Conservation (phyloP, 768 basidiomycete species). For the Asterophora parasitica region DNA sequence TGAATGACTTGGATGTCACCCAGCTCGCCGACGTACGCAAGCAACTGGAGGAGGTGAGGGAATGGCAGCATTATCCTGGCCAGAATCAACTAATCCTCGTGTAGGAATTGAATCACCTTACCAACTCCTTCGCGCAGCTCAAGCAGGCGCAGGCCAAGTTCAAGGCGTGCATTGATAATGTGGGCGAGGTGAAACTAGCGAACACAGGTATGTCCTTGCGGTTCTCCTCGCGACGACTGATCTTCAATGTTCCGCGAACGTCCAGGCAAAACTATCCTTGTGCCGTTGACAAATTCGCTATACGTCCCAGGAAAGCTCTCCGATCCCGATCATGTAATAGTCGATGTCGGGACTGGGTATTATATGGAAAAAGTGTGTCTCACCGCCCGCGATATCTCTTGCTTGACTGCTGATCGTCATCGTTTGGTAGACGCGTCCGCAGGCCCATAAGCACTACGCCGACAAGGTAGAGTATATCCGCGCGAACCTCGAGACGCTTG, state of each 20-base stretch:
- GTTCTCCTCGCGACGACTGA: background rate
- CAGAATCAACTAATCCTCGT: background rate
- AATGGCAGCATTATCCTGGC: background rate
- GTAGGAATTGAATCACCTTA: conserved; percentile 90
- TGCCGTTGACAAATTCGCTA: conserved; percentile 90
- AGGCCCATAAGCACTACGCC: conserved; percentile 80
- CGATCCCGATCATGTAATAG: conserved; percentile 81
- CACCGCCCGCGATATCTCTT: background rate
- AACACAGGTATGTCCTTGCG: conserved; percentile 48
- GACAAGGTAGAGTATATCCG: conserved; percentile 79
- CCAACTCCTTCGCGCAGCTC: conserved; percentile 87
- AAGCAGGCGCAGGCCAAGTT: conserved; percentile 94
- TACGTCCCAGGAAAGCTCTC: conserved; percentile 90
- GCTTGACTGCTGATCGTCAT: background rate
- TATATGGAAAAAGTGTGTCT: conserved; percentile 83
- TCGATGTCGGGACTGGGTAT: conserved; percentile 96
- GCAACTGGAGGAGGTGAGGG: conserved; percentile 86
- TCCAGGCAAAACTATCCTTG: conserved; percentile 81
- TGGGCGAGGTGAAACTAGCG: conserved; percentile 64
- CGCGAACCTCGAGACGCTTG: conserved; percentile 78
- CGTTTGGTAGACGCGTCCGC: conserved; percentile 62
- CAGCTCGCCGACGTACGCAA: conserved; percentile 87
- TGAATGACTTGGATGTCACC: conserved; percentile 77
- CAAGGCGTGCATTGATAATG: conserved; percentile 78
- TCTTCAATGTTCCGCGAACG: background rate